These are phyloP conservation scores for Annulohypoxylon maeteangense DNA, from an alignment of 495 filamentous ascomycete genomes.

Conservation along the genomic window DNA sequence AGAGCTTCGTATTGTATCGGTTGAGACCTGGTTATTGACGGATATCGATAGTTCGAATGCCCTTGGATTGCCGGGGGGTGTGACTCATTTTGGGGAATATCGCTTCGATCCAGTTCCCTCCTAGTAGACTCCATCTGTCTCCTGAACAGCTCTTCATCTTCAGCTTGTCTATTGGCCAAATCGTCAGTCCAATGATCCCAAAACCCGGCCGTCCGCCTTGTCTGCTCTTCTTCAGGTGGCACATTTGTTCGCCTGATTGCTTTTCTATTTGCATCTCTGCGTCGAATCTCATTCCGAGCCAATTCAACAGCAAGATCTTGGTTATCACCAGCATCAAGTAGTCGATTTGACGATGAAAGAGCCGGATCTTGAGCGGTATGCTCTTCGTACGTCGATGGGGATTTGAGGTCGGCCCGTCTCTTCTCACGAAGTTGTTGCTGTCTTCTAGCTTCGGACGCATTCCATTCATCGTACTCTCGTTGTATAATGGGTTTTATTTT, in stretches of 20 bases:
- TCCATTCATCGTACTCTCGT: conserved; percentile 50
- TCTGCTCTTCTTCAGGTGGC: conserved; percentile 64
- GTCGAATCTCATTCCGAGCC: conserved; percentile 76
- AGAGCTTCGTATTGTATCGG: conserved; percentile 54
- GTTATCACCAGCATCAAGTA: conserved; percentile 75
- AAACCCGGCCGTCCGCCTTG: conserved; percentile 67
- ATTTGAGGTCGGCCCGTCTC: conserved; percentile 20
- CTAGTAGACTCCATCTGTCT: conserved; percentile 62
- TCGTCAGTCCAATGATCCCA: conserved; percentile 69
- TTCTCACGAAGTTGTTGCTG: conserved; percentile 12
- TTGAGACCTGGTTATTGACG: conserved; percentile 58
- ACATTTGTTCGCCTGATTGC: conserved; percentile 65
- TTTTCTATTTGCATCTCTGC: conserved; percentile 69
- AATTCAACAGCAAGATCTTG: conserved; percentile 81
- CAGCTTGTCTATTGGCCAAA: conserved; percentile 39
- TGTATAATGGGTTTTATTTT: conserved; percentile 59
- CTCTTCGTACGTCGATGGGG: conserved; percentile 41
- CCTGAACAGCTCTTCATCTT: conserved; percentile 60
- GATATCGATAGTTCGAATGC: conserved; percentile 57
- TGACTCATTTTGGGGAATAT: conserved; percentile 19
- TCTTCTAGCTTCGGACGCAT: conserved; percentile 22
- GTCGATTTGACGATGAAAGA: conserved; percentile 52
- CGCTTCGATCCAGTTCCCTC: conserved; percentile 51
- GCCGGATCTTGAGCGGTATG: conserved; percentile 61
- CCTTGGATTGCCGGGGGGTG: conserved; percentile 5